Conservation (phyloP, 768 basidiomycete genomes). For the Auricularia cornea region DNA sequence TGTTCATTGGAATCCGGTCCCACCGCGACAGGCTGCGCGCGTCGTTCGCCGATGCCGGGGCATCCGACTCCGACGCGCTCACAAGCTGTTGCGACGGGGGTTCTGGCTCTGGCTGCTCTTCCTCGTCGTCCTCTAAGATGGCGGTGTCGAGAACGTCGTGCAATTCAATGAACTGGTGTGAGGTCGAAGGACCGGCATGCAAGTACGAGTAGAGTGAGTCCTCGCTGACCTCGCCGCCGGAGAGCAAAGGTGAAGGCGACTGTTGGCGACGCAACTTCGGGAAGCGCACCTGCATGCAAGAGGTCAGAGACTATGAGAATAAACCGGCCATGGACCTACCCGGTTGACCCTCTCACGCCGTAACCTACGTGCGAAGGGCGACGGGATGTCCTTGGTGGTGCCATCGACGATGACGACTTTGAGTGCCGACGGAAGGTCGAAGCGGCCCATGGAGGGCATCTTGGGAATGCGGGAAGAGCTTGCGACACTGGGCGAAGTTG, state of each 20-base stretch:
- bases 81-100: slow-evolving; percentile 23
- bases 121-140: slow-evolving; percentile 38
- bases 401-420: slow-evolving; percentile 16
- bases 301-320: not conserved
- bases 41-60: not conserved
- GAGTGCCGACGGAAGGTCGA: slow-evolving; percentile 20
- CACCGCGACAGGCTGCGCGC: slow-evolving; percentile 51
- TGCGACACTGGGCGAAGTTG: slow-evolving; percentile 1
- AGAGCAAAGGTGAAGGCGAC: not conserved
- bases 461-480: slow-evolving; percentile 10
- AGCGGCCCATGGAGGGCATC: slow-evolving; percentile 33
- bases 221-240: not conserved
- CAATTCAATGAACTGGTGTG: slow-evolving; percentile 41
- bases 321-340: not conserved
- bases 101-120: slow-evolving; percentile 22
- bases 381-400: slow-evolving; percentile 23
- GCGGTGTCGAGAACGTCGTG: slow-evolving; percentile 74
- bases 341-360: not conserved
- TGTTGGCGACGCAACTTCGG: not conserved
- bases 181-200: not conserved
- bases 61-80: not conserved
- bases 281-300: not conserved
- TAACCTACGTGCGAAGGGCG: slow-evolving; percentile 20
- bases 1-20: slow-evolving; percentile 65
- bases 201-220: not conserved